Evolutionary conservation across 208 protist genomes (phyloP).

Genomic region (Trypanosoma platydactyli): DNA sequence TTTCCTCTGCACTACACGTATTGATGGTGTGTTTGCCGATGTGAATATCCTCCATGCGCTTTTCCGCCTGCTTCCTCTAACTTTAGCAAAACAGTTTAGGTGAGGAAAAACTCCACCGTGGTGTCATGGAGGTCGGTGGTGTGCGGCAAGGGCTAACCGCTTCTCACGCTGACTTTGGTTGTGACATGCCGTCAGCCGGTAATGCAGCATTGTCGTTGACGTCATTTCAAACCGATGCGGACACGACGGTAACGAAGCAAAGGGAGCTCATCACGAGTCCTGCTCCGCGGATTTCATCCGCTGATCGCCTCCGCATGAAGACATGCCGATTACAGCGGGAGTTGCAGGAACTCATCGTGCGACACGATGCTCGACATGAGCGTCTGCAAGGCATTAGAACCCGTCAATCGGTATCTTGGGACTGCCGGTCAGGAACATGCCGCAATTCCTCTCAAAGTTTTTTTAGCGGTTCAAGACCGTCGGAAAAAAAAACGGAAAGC

Average conservation of each 20-base stretch:
- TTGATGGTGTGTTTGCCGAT: not conserved
- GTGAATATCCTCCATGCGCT: not conserved
- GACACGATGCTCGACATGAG: conserved; percentile 41
- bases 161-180: not conserved
- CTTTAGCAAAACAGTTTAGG: not conserved
- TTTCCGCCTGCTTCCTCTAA: not conserved
- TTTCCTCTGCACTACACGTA: too few species aligned
- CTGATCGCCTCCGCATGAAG: conserved; percentile 59
- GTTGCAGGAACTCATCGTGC: conserved; percentile 61
- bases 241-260: conserved; percentile 8
- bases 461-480: not conserved
- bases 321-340: conserved; percentile 58
- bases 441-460: not conserved
- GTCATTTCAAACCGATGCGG: not conserved
- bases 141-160: not conserved
- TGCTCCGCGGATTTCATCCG: conserved; percentile 33
- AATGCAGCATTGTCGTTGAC: not conserved
- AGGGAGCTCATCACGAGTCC: conserved; percentile 1
- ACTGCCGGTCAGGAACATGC: not conserved
- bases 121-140: not conserved
- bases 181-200: not conserved
- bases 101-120: not conserved
- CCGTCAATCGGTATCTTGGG: conserved; percentile 21
- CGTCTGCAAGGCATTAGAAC: conserved; percentile 53
- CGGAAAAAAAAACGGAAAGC: not conserved